Evolutionary conservation across 2,329 filamentous ascomycete genomes (phyloP).

Genomic region (Exophiala phaeomuriformis): DNA sequence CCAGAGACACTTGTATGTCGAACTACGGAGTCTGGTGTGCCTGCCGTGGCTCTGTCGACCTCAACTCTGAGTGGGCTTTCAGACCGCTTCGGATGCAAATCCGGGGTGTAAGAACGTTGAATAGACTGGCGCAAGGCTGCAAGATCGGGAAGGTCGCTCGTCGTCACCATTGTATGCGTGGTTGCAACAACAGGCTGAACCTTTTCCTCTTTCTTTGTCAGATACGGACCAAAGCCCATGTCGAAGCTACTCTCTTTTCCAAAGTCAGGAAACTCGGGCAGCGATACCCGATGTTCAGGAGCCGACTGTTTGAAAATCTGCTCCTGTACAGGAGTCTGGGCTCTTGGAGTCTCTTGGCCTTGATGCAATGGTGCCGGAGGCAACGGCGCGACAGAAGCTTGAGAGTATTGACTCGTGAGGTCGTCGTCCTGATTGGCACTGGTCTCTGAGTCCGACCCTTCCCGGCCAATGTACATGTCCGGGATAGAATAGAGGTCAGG

Average conservation of each 20-base stretch:
- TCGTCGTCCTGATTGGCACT: slow-evolving; percentile 39
- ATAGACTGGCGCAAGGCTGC: slow-evolving; percentile 34
- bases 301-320: slow-evolving; percentile 1
- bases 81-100: slow-evolving; percentile 21
- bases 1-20: slow-evolving; percentile 57
- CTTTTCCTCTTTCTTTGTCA: slow-evolving; percentile 32
- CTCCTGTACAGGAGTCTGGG: slow-evolving; percentile 28
- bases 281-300: slow-evolving; percentile 29
- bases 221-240: slow-evolving; percentile 49
- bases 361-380: slow-evolving; percentile 32
- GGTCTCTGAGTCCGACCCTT: slow-evolving; percentile 33
- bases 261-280: slow-evolving; percentile 46
- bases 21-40: slow-evolving; percentile 84
- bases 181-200: slow-evolving; percentile 13
- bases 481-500: slow-evolving; percentile 61
- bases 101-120: slow-evolving; percentile 32
- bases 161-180: slow-evolving; percentile 2
- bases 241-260: slow-evolving; percentile 47
- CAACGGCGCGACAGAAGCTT: slow-evolving; percentile 32
- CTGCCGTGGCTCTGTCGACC: slow-evolving; percentile 44
- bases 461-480: slow-evolving; percentile 54
- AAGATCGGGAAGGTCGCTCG: slow-evolving; percentile 32
- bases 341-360: slow-evolving; percentile 43
- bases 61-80: slow-evolving; percentile 29
- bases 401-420: slow-evolving; percentile 47